Conservation (phyloP, 169 alveolate species). For the Plasmodium yoelii region DNA sequence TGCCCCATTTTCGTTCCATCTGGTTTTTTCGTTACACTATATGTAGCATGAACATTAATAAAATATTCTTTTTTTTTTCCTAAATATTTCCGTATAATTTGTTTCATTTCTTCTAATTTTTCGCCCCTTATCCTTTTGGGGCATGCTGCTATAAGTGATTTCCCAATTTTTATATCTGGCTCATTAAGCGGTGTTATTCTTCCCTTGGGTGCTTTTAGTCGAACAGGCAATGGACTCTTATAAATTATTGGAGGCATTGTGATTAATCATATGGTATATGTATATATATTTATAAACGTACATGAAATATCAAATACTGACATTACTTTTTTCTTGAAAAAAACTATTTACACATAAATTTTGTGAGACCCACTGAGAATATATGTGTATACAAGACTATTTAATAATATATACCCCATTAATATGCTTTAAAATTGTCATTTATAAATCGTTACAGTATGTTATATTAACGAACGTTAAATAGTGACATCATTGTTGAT, state of each 20-base stretch:
- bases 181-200: conserved; percentile 80
- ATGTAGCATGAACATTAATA: conserved; percentile 86
- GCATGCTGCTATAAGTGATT: conserved; percentile 82
- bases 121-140: conserved; percentile 85
- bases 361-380: too few relatives aligned
- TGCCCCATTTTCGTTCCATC: conserved; percentile 90
- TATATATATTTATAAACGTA: conserved; percentile 6
- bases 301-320: neutral
- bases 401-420: too few relatives aligned
- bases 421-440: too few relatives aligned
- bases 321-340: too few relatives aligned
- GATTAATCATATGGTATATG: neutral
- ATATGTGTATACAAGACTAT: too few relatives aligned
- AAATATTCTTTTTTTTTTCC: conserved; percentile 80
- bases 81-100: conserved; percentile 80
- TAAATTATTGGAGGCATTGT: conserved; percentile 85
- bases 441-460: too few relatives aligned
- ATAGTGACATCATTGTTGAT: too few relatives aligned
- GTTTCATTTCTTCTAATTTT: conserved; percentile 81
- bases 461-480: too few relatives aligned
- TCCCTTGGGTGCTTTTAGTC: conserved; percentile 86
- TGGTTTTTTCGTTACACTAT: conserved; percentile 86
- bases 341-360: too few relatives aligned
- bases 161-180: conserved; percentile 84
- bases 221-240: conserved; percentile 83